Conservation (phyloP, 441 rosid species). For the Arabidopsis hybrid region DNA sequence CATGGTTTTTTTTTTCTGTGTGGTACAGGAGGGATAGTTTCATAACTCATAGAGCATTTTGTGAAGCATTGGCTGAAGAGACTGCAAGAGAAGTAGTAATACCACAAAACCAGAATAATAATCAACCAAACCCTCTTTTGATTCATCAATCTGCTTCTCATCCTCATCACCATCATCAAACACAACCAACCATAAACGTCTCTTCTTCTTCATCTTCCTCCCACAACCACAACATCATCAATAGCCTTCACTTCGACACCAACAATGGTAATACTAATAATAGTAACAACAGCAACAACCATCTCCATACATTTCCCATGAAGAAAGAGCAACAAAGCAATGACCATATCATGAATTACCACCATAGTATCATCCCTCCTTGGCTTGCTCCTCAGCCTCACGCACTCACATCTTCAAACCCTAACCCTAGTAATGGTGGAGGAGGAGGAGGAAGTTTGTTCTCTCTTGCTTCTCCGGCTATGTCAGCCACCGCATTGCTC, state of each 20-base stretch:
- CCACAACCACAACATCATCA: conserved; percentile 41
- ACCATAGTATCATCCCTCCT: conserved; percentile 44
- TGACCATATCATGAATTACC: conserved; percentile 36
- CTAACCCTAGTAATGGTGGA: conserved; percentile 53
- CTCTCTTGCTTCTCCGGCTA: conserved; percentile 54
- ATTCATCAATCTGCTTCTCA: conserved; percentile 37
- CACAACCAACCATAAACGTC: conserved; percentile 37
- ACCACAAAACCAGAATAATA: conserved; percentile 47
- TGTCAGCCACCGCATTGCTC: conserved; percentile 96
- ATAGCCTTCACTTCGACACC: conserved; percentile 39
- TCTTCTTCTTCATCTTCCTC: conserved; percentile 44
- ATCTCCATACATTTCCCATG: conserved; percentile 42
- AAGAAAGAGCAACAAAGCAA: conserved; percentile 45
- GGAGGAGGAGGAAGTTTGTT: conserved; percentile 50
- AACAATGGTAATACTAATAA: conserved; percentile 19
- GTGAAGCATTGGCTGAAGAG: conserved; percentile 56
- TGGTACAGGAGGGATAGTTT: conserved; percentile 51
- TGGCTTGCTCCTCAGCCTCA: conserved; percentile 50
- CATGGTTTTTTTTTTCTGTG: conserved; percentile 11
- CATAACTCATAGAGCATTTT: conserved; percentile 53
- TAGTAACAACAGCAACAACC: conserved; percentile 40
- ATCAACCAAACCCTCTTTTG: conserved; percentile 31
- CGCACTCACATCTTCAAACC: conserved; percentile 49
- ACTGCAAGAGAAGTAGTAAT: conserved; percentile 55
- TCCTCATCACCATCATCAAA: conserved; percentile 31